These are phyloP conservation scores for Epipyxis sp. DNA, from an alignment of 108 stramenopile species.

Conservation along the genomic window DNA sequence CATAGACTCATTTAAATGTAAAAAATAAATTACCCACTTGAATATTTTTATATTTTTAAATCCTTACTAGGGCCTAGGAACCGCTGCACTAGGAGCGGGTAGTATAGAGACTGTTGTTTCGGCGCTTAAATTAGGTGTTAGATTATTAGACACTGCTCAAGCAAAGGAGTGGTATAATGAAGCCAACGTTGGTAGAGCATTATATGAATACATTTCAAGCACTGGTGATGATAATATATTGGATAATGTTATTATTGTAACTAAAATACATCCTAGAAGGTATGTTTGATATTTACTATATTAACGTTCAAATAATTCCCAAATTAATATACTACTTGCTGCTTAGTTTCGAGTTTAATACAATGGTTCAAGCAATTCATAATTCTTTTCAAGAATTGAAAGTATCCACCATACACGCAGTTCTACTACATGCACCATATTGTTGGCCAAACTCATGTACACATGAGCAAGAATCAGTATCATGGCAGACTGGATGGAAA, in stretches of 20 bases:
- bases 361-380: no score
- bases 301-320: no score
- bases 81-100: slow-evolving; percentile 39
- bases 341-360: no score
- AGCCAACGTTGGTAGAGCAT: slow-evolving; percentile 41
- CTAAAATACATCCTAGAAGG: slow-evolving; percentile 52
- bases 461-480: slow-evolving; percentile 29
- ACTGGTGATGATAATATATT: not conserved
- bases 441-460: slow-evolving; percentile 48
- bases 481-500: slow-evolving; percentile 46
- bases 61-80: slow-evolving; percentile 44
- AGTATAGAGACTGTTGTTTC: slow-evolving; percentile 31
- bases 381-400: slow-evolving; percentile 28
- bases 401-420: slow-evolving; percentile 39
- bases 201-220: not conserved
- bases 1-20: no score
- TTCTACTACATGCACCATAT: slow-evolving; percentile 48
- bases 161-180: slow-evolving; percentile 58
- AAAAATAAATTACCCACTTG: no score
- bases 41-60: no score
- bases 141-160: slow-evolving; percentile 56
- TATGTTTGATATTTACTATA: no score
- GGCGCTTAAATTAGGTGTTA: slow-evolving; percentile 45
- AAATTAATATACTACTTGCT: no score
- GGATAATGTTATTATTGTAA: slow-evolving; percentile 41